Conservation (phyloP, 306 rosid genomes). For the Medicago arabica region DNA sequence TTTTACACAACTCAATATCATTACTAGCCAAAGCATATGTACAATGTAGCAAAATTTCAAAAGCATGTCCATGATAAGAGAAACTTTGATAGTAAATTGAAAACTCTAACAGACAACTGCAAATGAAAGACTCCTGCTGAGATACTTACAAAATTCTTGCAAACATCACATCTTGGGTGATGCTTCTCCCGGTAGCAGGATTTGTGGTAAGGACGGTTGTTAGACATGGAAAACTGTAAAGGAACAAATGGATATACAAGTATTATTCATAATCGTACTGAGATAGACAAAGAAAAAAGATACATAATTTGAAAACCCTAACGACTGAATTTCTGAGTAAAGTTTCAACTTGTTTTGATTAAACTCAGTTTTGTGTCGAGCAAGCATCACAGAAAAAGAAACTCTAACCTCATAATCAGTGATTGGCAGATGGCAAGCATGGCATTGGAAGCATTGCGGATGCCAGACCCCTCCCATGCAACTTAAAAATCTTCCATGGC, state of each 20-base stretch:
- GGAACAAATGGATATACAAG: conserved; percentile 33
- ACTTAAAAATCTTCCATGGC: conserved; percentile 84
- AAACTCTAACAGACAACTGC: conserved; percentile 8
- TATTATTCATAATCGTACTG: conserved; percentile 29
- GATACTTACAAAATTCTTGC: conserved; percentile 76
- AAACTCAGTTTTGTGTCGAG: conserved; percentile 6
- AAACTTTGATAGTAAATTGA: conserved; percentile 28
- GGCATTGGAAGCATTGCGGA: conserved; percentile 88
- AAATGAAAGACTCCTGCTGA: conserved; percentile 38
- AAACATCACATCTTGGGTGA: conserved; percentile 96
- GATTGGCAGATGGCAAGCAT: conserved; percentile 76
- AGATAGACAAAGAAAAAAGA: conserved; percentile 15
- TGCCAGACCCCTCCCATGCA: conserved; percentile 93
- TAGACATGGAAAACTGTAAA: conserved; percentile 88
- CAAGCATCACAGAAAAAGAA: conserved; percentile 24
- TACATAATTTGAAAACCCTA: conserved; percentile 29
- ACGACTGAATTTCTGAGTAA: conserved; percentile 20
- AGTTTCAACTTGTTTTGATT: conserved; percentile 29
- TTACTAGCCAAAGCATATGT: conserved; percentile 11
- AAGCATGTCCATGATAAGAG: conserved; percentile 14
- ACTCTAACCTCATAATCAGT: conserved; percentile 82
- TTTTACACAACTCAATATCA: conserved; percentile 20
- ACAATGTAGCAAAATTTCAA: conserved; percentile 21
- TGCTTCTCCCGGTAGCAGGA: conserved; percentile 87
- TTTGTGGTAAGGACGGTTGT: conserved; percentile 79